Percentiles rank a stretch among this genome's conserved stretches.
Conservation (phyloP, 2,329 filamentous ascomycete species). For the Anthostomella pinea region DNA sequence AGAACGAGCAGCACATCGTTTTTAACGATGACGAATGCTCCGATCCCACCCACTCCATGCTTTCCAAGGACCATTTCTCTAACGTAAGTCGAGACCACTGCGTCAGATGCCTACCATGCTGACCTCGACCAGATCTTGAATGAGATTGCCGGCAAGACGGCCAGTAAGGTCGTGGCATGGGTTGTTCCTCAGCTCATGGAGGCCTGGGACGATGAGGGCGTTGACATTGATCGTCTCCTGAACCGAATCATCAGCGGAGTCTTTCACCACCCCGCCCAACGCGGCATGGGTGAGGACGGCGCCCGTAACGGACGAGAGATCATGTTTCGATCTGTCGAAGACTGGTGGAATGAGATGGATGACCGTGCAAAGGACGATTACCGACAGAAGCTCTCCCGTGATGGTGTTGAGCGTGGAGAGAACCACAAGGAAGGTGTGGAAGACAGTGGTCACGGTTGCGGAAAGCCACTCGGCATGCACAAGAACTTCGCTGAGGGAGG, state of each 20-base stretch:
- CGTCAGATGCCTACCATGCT: constrained; percentile 6
- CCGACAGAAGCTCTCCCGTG: constrained; percentile 70
- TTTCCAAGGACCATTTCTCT: constrained; percentile 93
- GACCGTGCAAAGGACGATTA: constrained; percentile 63
- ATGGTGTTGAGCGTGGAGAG: constrained; percentile 71
- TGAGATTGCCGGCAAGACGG: constrained; percentile 80
- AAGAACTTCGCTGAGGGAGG: constrained; percentile 56
- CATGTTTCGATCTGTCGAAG: constrained; percentile 77
- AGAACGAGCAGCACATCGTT: constrained; percentile 80
- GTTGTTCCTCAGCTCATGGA: constrained; percentile 85
- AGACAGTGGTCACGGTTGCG: constrained; percentile 81
- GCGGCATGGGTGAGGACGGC: constrained; percentile 66
- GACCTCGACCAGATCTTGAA: constrained; percentile 61
- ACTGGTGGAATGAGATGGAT: constrained; percentile 76
- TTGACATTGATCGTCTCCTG: constrained; percentile 67
- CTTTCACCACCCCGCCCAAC: constrained; percentile 83
- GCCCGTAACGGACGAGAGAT: constrained; percentile 66
- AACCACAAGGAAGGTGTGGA: constrained; percentile 87
- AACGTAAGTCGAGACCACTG: constrained; percentile 51
- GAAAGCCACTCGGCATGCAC: constrained; percentile 73
- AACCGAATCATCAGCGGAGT: constrained; percentile 78
- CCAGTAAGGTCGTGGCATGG: constrained; percentile 77
- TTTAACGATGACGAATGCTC: constrained; percentile 74
- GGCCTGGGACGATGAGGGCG: constrained; percentile 75
- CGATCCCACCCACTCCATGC: constrained; percentile 91